Conservation (phyloP, 148 eudicot genomes). For the Camellia lanceoleosa region DNA sequence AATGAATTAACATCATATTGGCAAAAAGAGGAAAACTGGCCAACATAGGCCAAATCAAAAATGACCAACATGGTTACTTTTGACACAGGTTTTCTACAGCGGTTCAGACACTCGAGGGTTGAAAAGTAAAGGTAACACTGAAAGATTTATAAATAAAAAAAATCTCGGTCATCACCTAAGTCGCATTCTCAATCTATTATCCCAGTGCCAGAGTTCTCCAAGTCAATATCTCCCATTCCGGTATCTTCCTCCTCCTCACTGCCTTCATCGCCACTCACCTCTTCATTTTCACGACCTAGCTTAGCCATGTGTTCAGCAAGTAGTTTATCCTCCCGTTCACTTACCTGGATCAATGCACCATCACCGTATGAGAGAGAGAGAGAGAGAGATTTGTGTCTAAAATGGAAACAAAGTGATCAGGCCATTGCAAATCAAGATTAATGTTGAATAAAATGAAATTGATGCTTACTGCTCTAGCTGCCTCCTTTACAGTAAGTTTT, state of each 20-base stretch:
- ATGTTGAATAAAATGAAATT: neutral
- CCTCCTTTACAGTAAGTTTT: conserved; percentile 79
- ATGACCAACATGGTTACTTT: neutral
- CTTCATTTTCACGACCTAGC: conserved; percentile 10
- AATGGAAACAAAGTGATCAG: too few relatives aligned
- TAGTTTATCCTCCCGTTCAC: conserved; percentile 19
- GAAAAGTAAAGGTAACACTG: neutral
- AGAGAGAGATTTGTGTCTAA: too few relatives aligned
- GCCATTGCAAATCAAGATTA: neutral
- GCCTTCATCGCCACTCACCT: conserved; percentile 15
- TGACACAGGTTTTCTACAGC: neutral
- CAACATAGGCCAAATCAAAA: neutral
- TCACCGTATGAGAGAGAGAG: neutral
- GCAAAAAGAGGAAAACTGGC: neutral
- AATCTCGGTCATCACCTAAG: neutral
- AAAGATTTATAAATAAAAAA: neutral
- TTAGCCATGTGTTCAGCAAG: conserved; percentile 14
- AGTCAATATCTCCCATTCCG: conserved; percentile 18
- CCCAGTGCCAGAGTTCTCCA: conserved; percentile 16
- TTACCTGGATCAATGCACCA: conserved; percentile 5
- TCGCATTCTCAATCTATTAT: neutral
- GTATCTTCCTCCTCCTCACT: conserved; percentile 22
- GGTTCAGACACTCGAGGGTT: neutral
- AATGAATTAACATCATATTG: neutral
- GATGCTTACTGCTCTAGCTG: conserved; percentile 81